These are phyloP conservation scores for Pisolithus tinctorius DNA, from an alignment of 768 basidiomycete species.

Conservation along the genomic window DNA sequence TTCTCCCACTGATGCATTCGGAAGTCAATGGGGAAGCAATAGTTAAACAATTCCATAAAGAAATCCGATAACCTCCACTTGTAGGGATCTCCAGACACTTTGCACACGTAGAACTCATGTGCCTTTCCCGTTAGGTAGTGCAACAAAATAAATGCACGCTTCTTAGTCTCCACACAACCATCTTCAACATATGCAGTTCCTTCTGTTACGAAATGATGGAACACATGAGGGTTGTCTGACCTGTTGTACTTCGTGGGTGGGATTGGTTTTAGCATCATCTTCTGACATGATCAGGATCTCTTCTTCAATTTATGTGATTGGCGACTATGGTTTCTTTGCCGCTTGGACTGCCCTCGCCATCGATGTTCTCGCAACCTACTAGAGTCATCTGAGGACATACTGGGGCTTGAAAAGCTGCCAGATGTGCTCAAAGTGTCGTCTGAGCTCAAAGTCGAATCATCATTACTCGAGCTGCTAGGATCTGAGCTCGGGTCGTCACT, in stretches of 20 bases:
- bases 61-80: slow-evolving; percentile 9
- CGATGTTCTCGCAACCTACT: neutral
- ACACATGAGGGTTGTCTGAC: neutral
- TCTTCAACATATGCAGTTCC: slow-evolving; percentile 15
- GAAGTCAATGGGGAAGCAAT: slow-evolving; percentile 29
- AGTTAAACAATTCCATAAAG: slow-evolving; percentile 28
- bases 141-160: slow-evolving; percentile 13
- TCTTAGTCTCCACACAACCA: slow-evolving; percentile 5
- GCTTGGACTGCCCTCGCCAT: no score
- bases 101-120: slow-evolving; percentile 26
- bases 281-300: neutral
- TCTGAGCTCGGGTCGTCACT: neutral
- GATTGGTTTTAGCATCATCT: slow-evolving; percentile 9
- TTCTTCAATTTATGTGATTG: neutral
- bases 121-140: slow-evolving; percentile 15
- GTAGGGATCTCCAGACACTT: slow-evolving; percentile 18
- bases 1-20: slow-evolving; percentile 15
- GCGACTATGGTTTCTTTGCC: neutral
- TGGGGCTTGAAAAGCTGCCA: no score
- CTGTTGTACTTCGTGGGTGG: slow-evolving; percentile 11
- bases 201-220: slow-evolving; percentile 3
- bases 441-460: neutral
- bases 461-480: neutral
- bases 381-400: neutral
- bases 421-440: neutral